Conservation (phyloP, 1,284 basidiomycete species). For the Apiotrichum gracile region DNA sequence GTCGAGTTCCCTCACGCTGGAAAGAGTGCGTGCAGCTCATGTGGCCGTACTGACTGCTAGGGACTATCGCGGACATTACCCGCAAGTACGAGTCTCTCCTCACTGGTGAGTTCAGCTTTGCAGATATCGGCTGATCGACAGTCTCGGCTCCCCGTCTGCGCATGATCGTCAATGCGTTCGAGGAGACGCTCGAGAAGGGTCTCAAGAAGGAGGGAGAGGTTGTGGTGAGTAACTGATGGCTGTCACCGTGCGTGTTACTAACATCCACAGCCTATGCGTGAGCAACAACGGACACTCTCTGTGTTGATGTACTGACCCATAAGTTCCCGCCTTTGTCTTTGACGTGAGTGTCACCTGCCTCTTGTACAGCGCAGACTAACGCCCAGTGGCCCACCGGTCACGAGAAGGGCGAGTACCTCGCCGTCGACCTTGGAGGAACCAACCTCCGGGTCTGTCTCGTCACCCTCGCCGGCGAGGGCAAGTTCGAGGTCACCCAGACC, state of each 20-base stretch:
- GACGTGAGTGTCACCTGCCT: conserved; percentile 49
- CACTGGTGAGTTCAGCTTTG: conserved; percentile 46
- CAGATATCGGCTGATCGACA: conserved; percentile 26
- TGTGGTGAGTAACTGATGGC: conserved; percentile 62
- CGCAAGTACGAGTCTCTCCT: conserved; percentile 77
- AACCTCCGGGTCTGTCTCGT: conserved; percentile 98
- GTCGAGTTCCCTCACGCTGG: conserved; percentile 46
- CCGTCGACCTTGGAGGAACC: conserved; percentile 92
- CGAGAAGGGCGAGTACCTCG: conserved; percentile 85
- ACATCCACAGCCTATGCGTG: conserved; percentile 22
- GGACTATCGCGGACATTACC: conserved; percentile 74
- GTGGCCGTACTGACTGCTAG: conserved; percentile 16
- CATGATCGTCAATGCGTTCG: conserved; percentile 94
- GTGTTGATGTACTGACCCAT: neutral
- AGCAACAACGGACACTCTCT: neutral
- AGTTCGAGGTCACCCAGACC: conserved; percentile 96
- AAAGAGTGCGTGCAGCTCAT: conserved; percentile 35
- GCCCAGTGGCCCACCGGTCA: conserved; percentile 77
- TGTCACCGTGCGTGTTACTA: neutral
- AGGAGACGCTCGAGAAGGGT: conserved; percentile 82
- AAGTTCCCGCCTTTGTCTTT: conserved; percentile 94
- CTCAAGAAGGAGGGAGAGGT: conserved; percentile 75
- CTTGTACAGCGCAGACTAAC: neutral
- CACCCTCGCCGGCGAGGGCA: conserved; percentile 79
- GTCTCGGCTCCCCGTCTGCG: conserved; percentile 90